A percentile compares a stretch with the other conserved stretches of the same genome.
phyloP scores from a whole-genome alignment of 1,139 yeast genomes.

The Lodderomyces pseudojiufengensis region DNA sequence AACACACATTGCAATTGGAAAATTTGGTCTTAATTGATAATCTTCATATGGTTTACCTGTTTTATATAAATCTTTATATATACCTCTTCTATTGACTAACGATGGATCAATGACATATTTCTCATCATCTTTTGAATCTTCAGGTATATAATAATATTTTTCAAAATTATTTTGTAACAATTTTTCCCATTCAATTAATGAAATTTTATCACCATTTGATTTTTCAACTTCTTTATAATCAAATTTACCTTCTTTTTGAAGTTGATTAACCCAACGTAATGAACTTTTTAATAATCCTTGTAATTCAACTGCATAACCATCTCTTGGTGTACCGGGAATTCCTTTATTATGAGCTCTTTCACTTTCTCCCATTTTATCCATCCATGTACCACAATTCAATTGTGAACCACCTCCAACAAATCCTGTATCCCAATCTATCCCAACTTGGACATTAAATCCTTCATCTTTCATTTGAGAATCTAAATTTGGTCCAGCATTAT shows the following conservation, averaged over 20 bases:
- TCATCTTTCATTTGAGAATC: conserved; percentile 92
- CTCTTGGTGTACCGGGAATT: conserved; percentile 94
- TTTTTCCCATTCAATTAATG: conserved; percentile 65
- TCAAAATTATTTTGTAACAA: conserved; percentile 74
- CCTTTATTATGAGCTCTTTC: conserved; percentile 79
- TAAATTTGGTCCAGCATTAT: conserved; percentile 85
- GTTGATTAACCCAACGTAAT: conserved; percentile 69
- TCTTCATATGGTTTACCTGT: conserved; percentile 90
- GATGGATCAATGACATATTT: conserved; percentile 58
- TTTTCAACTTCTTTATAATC: conserved; percentile 49
- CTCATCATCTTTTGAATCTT: conserved; percentile 47
- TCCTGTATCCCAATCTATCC: conserved; percentile 88
- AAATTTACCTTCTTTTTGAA: conserved; percentile 54
- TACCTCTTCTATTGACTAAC: conserved; percentile 84
- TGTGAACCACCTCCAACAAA: conserved; percentile 89
- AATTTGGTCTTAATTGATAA: conserved; percentile 89
- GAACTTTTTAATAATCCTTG: conserved; percentile 84
- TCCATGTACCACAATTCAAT: conserved; percentile 97
- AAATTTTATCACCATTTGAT: conserved; percentile 55
- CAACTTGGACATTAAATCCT: conserved; percentile 81
- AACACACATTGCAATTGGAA: conserved; percentile 85
- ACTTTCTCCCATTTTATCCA: conserved; percentile 99
- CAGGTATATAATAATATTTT: conserved; percentile 70
- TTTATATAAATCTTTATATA: conserved; percentile 79
- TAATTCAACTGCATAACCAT: conserved; percentile 94